A percentile compares a stretch with the other conserved stretches of the same genome.
These are phyloP conservation scores for Coemansia sp. DNA, from an alignment of 192 early-diverging fungal genomes.

Conservation along the genomic window DNA sequence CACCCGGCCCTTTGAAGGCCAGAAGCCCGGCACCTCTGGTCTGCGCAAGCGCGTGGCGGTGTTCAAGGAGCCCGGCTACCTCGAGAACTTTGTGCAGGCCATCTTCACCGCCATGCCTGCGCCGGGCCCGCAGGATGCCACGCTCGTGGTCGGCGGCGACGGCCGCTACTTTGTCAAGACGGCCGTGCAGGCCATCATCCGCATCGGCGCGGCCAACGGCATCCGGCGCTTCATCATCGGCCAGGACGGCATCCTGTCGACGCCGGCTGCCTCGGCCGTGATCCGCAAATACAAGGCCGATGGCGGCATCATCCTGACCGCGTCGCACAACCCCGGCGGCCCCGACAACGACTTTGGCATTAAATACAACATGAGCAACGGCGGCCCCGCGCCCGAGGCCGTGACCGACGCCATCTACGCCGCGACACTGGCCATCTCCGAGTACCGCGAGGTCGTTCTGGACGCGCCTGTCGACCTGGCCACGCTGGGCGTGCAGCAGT, in stretches of 20 bases:
- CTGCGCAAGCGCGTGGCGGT: constrained; percentile 94
- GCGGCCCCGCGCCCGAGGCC: constrained; percentile 94
- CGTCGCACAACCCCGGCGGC: constrained; percentile 98
- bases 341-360: constrained; percentile 98
- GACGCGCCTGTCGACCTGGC: constrained; percentile 66
- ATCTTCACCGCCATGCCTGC: constrained; percentile 80
- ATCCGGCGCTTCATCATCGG: constrained; percentile 87
- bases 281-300: constrained; percentile 86
- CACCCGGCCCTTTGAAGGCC: constrained; percentile 80
- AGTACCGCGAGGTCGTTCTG: constrained; percentile 56
- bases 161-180: constrained; percentile 87
- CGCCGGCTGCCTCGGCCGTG: constrained; percentile 91
- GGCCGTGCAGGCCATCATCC: constrained; percentile 84
- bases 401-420: constrained; percentile 92
- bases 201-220: constrained; percentile 81
- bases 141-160: constrained; percentile 93
- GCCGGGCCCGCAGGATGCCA: constrained; percentile 68
- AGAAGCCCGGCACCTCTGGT: constrained; percentile 97
- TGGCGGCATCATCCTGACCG: constrained; percentile 95
- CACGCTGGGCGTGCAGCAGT: constrained; percentile 56
- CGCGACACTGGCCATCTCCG: constrained; percentile 67
- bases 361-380: constrained; percentile 96
- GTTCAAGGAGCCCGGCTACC: constrained; percentile 93
- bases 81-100: constrained; percentile 95
- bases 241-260: constrained; percentile 88